Conservation (phyloP, 2,329 filamentous ascomycete species). For the Phialemonium atrogriseum region DNA sequence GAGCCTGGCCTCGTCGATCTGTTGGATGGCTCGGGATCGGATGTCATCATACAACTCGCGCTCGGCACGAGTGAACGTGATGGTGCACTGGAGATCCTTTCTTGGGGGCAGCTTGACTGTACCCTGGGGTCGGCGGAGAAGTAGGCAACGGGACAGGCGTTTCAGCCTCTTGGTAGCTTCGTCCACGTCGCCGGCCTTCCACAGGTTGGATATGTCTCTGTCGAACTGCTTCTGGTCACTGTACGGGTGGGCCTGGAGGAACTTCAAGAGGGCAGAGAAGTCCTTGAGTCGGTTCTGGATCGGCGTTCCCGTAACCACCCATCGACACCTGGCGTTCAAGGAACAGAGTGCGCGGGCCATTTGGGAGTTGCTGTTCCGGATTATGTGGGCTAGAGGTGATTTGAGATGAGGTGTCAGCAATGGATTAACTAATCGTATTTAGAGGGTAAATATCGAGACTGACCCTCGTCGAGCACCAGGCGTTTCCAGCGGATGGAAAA, state of each 20-base stretch:
- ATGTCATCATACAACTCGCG: slow-evolving; percentile 24
- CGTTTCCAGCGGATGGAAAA: slow-evolving; percentile 28
- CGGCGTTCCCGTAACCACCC: slow-evolving; percentile 40
- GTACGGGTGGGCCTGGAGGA: slow-evolving; percentile 33
- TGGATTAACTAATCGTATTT: not conserved
- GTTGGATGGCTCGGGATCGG: slow-evolving; percentile 16
- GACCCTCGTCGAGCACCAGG: slow-evolving; percentile 31
- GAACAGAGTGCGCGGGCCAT: slow-evolving; percentile 28
- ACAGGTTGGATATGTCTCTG: slow-evolving; percentile 25
- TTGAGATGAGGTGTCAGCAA: not conserved
- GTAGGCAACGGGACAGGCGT: slow-evolving; percentile 24
- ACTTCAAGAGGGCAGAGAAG: slow-evolving; percentile 32
- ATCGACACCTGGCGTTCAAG: slow-evolving; percentile 27
- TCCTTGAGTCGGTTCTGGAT: slow-evolving; percentile 38
- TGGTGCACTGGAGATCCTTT: slow-evolving; percentile 20
- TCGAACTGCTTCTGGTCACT: slow-evolving; percentile 28
- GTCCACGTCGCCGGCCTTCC: slow-evolving; percentile 27
- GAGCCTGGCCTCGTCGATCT: slow-evolving; percentile 25
- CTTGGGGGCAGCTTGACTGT: slow-evolving; percentile 29
- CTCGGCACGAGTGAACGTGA: slow-evolving; percentile 29
- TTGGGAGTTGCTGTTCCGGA: slow-evolving; percentile 24
- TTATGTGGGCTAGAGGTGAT: slow-evolving; percentile 31
- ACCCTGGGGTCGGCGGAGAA: slow-evolving; percentile 29
- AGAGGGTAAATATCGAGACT: not conserved
- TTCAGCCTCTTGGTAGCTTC: slow-evolving; percentile 31